Evolutionary conservation across 2,329 filamentous ascomycete genomes (phyloP).

Genomic region (Alternaria postmessia): DNA sequence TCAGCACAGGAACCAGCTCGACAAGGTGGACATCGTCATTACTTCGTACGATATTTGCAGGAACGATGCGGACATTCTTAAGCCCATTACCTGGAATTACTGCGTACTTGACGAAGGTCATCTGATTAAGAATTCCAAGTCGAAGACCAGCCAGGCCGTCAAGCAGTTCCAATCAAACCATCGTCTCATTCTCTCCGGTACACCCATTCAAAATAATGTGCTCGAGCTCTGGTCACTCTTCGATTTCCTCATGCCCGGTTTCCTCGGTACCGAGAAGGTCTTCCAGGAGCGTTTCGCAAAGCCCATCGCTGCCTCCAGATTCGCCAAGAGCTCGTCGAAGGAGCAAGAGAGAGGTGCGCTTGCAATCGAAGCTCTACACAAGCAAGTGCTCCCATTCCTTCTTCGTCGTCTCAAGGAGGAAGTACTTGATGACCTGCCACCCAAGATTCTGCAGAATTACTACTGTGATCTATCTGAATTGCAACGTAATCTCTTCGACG

Average conservation of each 20-base stretch:
- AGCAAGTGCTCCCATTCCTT: constrained; percentile 96
- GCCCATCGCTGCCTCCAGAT: constrained; percentile 91
- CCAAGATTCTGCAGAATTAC: constrained; percentile 99
- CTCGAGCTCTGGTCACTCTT: constrained; percentile 97
- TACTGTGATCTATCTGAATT: constrained; percentile 97
- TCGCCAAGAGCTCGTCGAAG: constrained; percentile 96
- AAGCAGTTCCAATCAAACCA: constrained; percentile 92
- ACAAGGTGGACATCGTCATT: constrained; percentile 87
- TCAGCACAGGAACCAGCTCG: constrained; percentile 72
- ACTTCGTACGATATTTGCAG: constrained; percentile 98
- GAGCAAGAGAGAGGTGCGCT: constrained; percentile 97
- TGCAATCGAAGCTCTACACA: constrained; percentile 97
- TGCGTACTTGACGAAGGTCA: constrained; percentile 97
- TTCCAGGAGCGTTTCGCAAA: constrained; percentile 95
- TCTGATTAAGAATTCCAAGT: constrained; percentile 97
- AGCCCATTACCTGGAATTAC: constrained; percentile 92
- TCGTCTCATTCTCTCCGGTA: constrained; percentile 93
- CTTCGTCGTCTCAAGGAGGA: constrained; percentile 97
- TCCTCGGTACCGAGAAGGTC: constrained; percentile 95
- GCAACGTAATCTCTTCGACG: constrained; percentile 93
- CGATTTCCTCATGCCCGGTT: constrained; percentile 98
- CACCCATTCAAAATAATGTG: constrained; percentile 97
- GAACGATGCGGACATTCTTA: constrained; percentile 88
- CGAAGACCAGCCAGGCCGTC: constrained; percentile 92
- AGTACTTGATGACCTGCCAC: constrained; percentile 92